Base-by-base conservation (phyloP, 345 rosid species). In the Mallotus nudiflorus region DNA sequence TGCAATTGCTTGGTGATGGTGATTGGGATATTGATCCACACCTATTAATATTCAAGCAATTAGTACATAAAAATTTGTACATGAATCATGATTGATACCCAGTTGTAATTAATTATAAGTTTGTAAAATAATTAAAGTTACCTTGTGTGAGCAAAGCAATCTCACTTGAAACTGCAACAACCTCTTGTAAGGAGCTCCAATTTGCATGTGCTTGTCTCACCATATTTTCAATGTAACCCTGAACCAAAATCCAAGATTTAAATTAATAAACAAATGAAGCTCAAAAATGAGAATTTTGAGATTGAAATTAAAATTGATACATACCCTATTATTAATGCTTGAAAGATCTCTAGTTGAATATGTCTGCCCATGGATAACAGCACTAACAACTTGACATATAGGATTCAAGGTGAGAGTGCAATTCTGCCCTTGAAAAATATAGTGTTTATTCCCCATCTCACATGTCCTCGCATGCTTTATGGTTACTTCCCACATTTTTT, bases 401-500 rank as follows among this genome's bases (percentile, higher is more conserved):
- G 98, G 96, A 63, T 87, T 88, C 10, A 94, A 56, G 40, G 75
- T 68, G 64, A 91, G 19, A 20, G 11, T 6, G 76, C 14, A 85
- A 64, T 76, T 61, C 2, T 65, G 31, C 51, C 82, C 89, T 1
- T 63, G 69, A 53, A 61, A 84, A 18, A 86, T 51, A 56, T 84
- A 87, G 25, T 52, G 65, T 68, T 80, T 85, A 82, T 81, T 84
- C 44, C 93, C 97, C 88, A 83, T 57, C 28, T 29, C 69, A 76
- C 98, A 94, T 28, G 73, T 85, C 73, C 82, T 82, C 2, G 97
- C 97, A 61, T 94, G 98, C 65, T 87, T 91, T 22, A 85, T 72
- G 0, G 85, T 85, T 25, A 74, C 86, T 39, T 87, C 93, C 98
- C 98, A 94, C 81, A 80, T 81, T 75, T 78, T 91, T 56, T 91